Evolutionary conservation across 106 monocot species (phyloP).

Genomic region (Dendrobium huoshanense): DNA sequence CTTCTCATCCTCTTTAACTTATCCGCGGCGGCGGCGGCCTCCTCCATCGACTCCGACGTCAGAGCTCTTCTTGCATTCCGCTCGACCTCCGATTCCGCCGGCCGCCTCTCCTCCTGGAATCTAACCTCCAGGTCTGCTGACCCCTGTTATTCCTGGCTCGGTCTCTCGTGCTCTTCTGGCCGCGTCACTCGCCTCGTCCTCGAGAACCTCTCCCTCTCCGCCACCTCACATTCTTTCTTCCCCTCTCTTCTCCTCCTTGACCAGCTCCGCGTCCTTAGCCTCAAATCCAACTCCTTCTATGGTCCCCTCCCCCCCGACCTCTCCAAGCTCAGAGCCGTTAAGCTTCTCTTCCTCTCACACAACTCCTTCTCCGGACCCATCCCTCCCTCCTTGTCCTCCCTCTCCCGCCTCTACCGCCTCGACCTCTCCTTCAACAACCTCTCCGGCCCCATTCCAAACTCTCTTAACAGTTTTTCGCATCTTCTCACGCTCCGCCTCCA

Average conservation of each 20-base stretch:
- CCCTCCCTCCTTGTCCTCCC: conserved; percentile 44
- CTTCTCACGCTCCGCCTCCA: conserved; percentile 78
- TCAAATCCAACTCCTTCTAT: conserved; percentile 62
- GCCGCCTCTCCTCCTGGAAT: conserved; percentile 43
- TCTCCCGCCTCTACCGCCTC: conserved; percentile 40
- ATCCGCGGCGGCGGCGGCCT: background rate
- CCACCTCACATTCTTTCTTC: conserved; percentile 19
- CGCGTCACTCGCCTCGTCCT: conserved; percentile 66
- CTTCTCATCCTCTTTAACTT: background rate
- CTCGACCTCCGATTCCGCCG: conserved; percentile 10
- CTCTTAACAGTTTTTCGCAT: conserved; percentile 24
- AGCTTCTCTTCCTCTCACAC: conserved; percentile 33
- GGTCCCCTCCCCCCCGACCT: conserved; percentile 39
- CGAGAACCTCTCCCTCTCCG: conserved; percentile 40
- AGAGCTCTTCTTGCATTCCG: conserved; percentile 34
- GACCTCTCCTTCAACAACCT: conserved; percentile 73
- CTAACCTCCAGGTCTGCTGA: conserved; percentile 10
- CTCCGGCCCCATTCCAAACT: conserved; percentile 43
- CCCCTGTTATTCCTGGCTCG: conserved; percentile 55
- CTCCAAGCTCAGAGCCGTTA: conserved; percentile 22
- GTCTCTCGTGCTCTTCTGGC: conserved; percentile 47
- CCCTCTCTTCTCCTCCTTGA: conserved; percentile 24
- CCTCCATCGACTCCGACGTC: conserved; percentile 17
- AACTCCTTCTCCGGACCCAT: conserved; percentile 57
- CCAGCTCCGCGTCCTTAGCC: conserved; percentile 64